These are phyloP conservation scores for Farysia itapuensis DNA, from an alignment of 1,284 basidiomycete genomes.

Conservation along the genomic window DNA sequence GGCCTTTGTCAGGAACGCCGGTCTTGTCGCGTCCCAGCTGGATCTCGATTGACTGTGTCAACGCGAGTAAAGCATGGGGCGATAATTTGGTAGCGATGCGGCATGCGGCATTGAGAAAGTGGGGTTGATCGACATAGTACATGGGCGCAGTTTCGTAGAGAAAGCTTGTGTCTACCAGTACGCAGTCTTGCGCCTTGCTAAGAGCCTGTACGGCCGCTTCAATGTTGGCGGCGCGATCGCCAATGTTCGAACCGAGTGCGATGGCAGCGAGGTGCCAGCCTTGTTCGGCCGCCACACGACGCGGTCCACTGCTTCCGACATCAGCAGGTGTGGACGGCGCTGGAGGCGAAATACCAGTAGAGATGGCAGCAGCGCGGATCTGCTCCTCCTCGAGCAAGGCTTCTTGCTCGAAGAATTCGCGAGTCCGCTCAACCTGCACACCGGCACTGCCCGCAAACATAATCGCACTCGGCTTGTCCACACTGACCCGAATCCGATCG, in stretches of 20 bases:
- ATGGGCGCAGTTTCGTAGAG: constrained; percentile 92
- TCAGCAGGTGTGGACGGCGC: not conserved
- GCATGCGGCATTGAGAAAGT: constrained; percentile 87
- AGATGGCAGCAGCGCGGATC: constrained; percentile 2
- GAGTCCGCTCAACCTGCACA: constrained; percentile 67
- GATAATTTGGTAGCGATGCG: constrained; percentile 75
- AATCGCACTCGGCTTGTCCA: constrained; percentile 76
- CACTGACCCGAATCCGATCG: constrained; percentile 63
- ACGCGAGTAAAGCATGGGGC: constrained; percentile 68
- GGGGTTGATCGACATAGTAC: constrained; percentile 88
- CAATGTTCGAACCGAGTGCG: constrained; percentile 86
- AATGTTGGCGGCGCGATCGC: constrained; percentile 82
- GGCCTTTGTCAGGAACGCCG: constrained; percentile 73
- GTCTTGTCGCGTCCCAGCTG: constrained; percentile 79
- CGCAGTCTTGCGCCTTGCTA: constrained; percentile 56
- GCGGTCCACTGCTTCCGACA: not conserved
- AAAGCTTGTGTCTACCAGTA: constrained; percentile 76
- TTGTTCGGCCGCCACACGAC: not conserved
- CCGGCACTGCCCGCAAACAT: constrained; percentile 70
- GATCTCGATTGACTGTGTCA: constrained; percentile 76
- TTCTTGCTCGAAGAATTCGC: constrained; percentile 56
- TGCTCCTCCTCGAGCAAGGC: constrained; percentile 13
- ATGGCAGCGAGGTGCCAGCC: constrained; percentile 66
- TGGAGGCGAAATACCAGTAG: not conserved
- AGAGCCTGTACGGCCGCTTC: constrained; percentile 70